A percentile compares a stretch with the other conserved stretches of the same genome.
Conservation (phyloP, 176 grass and related monocot species). For the Chrysopogon serrulatus region DNA sequence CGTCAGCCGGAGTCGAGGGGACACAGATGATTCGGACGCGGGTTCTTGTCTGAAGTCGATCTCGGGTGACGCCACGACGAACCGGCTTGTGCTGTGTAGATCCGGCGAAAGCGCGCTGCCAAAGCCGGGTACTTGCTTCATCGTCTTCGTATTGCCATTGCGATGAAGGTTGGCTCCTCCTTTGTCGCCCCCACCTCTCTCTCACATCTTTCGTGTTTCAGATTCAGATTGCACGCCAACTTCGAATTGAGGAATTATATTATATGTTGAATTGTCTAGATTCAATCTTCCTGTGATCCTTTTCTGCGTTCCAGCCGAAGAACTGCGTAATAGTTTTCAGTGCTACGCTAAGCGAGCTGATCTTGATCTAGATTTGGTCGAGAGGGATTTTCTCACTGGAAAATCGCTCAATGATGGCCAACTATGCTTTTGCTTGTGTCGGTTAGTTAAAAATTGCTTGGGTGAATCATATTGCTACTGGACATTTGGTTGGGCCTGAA, state of each 20-base stretch:
- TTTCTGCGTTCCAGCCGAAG: neutral
- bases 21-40: neutral
- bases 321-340: neutral
- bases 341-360: neutral
- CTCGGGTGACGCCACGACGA: neutral
- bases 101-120: neutral
- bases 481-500: neutral
- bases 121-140: neutral
- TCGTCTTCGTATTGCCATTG: neutral
- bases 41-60: neutral
- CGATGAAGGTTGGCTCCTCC: neutral
- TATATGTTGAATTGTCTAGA: neutral
- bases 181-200: neutral
- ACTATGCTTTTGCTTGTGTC: neutral
- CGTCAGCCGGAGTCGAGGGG: neutral
- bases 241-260: neutral
- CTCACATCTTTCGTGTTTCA: neutral
- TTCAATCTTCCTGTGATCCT: neutral
- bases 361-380: neutral
- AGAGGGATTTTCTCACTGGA: neutral
- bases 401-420: neutral
- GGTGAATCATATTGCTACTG: neutral
- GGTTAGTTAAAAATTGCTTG: neutral
- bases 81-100: neutral
- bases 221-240: neutral